Base-by-base conservation (phyloP, 2,329 filamentous ascomycete species). In the Claviceps sp. region DNA sequence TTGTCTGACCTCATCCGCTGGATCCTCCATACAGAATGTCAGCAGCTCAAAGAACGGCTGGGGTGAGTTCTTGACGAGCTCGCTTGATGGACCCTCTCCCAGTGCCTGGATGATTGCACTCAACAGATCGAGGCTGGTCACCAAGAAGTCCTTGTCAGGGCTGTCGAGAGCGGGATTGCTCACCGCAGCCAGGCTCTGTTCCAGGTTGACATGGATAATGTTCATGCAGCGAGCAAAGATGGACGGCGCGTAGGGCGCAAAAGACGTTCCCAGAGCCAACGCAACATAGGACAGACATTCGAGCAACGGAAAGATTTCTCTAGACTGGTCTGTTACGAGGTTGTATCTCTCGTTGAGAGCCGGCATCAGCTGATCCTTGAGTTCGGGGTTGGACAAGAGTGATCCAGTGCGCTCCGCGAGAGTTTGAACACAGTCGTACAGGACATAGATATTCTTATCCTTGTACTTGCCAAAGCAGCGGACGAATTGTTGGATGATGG, bases 381-480 rank as follows among this genome's bases (percentile, higher is more conserved):
- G 78, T 50, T 90, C 80, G 6, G 85, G 85, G 55, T 81, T 77
- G n/a, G 89, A 85, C 57, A 98, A 75, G 37, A 85, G 81, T 6
- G 84, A 82, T 11, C 89, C 89, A 51, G 97, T 85, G 62, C 89
- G 85, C 67, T 98, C 93, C 3, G 93, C 93, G 53, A 98, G 74
- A 0, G 93, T 98, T 71, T 98, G 93, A 37, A 98, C 88, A 67
- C 93, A 97, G 70, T 98, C 93, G 71, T 98, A 98, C 37, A 98
- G 79, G 51, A 97, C 94, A 72, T 94, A 96, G 82, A 97, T 96
- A 72, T 98, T 98, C 62, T 89, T 85, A 68, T 97, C 91, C 76
- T 98, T 97, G 79, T 97, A 98, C 69, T 87, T 89, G 50, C 76
- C 79, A 69, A 98, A 98, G 68, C 93, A 98, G 55, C 79, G 76